phyloP scores from a whole-genome alignment of 768 basidiomycete genomes.

The Kondoa subrosea region DNA sequence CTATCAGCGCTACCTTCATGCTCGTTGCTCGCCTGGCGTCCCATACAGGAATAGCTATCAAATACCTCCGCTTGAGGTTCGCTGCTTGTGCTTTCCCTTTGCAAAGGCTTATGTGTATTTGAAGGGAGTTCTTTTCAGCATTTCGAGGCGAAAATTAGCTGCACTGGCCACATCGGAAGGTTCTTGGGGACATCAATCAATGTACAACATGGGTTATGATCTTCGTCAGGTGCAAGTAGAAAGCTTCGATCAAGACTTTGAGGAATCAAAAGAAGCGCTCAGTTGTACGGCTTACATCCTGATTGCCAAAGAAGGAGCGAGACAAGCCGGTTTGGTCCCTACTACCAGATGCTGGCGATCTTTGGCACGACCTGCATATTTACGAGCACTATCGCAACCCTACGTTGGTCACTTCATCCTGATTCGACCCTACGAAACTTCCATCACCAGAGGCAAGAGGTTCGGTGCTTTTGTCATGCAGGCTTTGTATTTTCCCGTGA shows the following conservation, averaged over 20 bases:
- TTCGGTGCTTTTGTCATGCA: neutral
- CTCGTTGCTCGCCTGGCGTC: neutral
- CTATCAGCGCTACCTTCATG: neutral
- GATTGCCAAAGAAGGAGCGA: neutral
- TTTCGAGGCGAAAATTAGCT: neutral
- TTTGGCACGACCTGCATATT: neutral
- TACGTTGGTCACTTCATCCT: neutral
- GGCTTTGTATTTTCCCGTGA: neutral
- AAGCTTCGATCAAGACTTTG: neutral
- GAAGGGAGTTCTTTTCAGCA: neutral
- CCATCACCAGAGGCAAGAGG: neutral
- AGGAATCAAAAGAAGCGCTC: neutral
- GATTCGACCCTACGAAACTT: neutral
- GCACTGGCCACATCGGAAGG: neutral
- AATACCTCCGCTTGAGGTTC: neutral
- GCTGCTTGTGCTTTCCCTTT: neutral
- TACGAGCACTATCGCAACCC: neutral
- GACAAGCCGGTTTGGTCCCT: neutral
- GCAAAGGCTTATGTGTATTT: neutral
- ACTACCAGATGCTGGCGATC: neutral
- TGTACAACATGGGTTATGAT: neutral
- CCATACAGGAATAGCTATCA: neutral
- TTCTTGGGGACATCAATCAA: neutral
- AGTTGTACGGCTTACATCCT: neutral
- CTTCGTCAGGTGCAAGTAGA: neutral